Percentiles rank a stretch among this genome's conserved stretches.
These are phyloP conservation scores for Musa troglodytarum DNA, from an alignment of 176 grass and related monocot species.

Conservation along the genomic window DNA sequence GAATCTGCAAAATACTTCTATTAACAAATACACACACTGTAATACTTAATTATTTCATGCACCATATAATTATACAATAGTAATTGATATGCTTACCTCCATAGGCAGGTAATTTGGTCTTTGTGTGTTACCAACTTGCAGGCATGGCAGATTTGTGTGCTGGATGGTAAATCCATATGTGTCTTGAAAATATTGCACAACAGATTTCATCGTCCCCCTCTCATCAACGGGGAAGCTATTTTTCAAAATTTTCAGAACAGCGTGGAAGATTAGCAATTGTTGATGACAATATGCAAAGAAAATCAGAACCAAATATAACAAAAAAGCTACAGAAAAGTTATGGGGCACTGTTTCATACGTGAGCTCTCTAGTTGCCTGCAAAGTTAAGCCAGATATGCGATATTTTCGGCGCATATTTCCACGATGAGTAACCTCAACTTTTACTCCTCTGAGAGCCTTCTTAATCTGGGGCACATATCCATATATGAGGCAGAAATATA, in stretches of 20 bases:
- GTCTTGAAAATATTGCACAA: conserved; percentile 48
- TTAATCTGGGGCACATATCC: conserved; percentile 53
- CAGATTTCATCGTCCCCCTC: conserved; percentile 36
- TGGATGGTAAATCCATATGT: conserved; percentile 25
- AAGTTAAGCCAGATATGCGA: conserved; percentile 71
- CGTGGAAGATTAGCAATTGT: conserved; percentile 1
- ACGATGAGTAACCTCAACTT: conserved; percentile 92
- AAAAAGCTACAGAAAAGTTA: neutral
- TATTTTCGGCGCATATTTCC: conserved; percentile 87
- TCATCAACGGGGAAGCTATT: conserved; percentile 80
- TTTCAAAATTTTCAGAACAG: neutral
- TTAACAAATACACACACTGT: neutral
- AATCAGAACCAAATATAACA: neutral
- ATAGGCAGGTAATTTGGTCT: conserved; percentile 60
- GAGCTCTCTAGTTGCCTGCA: conserved; percentile 63
- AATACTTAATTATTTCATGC: conserved; percentile 5
- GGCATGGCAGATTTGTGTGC: conserved; percentile 42
- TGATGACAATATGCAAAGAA: conserved; percentile 1
- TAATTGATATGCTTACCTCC: conserved; percentile 38
- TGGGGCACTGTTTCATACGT: conserved; percentile 35
- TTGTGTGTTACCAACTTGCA: conserved; percentile 49
- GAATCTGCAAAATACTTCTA: neutral
- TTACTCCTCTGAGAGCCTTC: conserved; percentile 80
- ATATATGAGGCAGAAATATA: neutral
- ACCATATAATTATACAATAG: neutral